Evolutionary conservation across 2,329 filamentous ascomycete genomes (phyloP), one percentile per base, ranked within the genome.

Genomic region (Aspergillus udagawae): DNA sequence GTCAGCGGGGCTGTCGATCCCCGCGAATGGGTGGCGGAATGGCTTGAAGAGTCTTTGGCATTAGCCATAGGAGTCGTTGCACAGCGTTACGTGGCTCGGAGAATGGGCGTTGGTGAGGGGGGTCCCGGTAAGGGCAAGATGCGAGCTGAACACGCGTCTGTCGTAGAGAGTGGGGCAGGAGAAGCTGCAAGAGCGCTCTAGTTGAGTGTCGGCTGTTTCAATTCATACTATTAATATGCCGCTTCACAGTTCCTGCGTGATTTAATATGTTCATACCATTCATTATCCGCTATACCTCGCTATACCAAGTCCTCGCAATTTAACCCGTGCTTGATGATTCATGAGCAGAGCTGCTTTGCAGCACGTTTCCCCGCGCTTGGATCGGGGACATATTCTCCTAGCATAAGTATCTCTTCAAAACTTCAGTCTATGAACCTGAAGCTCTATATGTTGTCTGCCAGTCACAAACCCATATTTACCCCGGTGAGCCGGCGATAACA

Each of bases 21-120:
- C 0, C 83, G 94, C 57, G 94, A 99, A 74, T 99, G 94, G 94
- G 90, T 96, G 41, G 89, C 92, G 3, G 94, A 97, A 75, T 99
- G 94, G 94, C 83, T 99, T 49, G 93, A 97, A 77, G 93, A 97
- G 77, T 79, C 87, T 0, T 81, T 99, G 32, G 86, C 81, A 44
- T 79, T 97, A 51, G 84, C 86, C 3, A 84, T 95, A 0, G 93
- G 94, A 20, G 80, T 96, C 7, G 88, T 97, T 3, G 94, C 94
- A 2, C 94, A 99, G 81, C 83, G 92, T 62, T 99, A 99, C 71
- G 94, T 99, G 21, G 93, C 94, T 4, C 85, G 90, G 60, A 82
- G 94, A 56, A 99, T 99, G 94, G 93, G 94, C 12, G 93, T 99
- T 9, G 93, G 93, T 12, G 91, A 96, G 74, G 89, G 90, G 68